These are phyloP conservation scores for Chalciporus piperatus DNA, from an alignment of 768 basidiomycete genomes.

Conservation along the genomic window DNA sequence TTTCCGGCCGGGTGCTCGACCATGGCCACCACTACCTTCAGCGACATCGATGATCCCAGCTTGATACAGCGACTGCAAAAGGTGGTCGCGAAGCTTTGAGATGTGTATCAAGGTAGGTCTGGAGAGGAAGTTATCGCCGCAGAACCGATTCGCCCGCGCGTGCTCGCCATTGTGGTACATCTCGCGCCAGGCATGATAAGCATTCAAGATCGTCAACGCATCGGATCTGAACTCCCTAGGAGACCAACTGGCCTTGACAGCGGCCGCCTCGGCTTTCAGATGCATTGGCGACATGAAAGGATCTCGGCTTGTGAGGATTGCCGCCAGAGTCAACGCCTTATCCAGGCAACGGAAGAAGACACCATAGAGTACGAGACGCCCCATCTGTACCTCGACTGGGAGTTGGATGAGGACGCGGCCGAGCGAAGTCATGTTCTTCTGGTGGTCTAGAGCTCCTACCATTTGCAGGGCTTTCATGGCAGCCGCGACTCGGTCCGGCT, in stretches of 20 bases:
- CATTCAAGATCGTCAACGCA: conserved; percentile 70
- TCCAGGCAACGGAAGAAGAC: conserved; percentile 92
- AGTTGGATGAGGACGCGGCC: conserved; percentile 86
- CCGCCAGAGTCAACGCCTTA: conserved; percentile 85
- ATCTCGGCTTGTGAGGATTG: conserved; percentile 85
- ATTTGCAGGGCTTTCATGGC: conserved; percentile 78
- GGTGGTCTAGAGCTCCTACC: conserved; percentile 81
- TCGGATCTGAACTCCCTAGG: conserved; percentile 83
- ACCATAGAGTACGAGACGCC: conserved; percentile 84
- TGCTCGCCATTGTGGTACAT: conserved; percentile 68
- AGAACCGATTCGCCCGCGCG: conserved; percentile 68
- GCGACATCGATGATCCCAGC: conserved; percentile 83
- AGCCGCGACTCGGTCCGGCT: conserved; percentile 65
- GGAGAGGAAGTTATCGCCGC: conserved; percentile 81
- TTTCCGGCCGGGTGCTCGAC: conserved; percentile 31
- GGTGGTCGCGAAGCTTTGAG: conserved; percentile 73
- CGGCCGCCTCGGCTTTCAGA: conserved; percentile 66
- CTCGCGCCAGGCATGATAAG: conserved; percentile 80
- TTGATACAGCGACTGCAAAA: conserved; percentile 72
- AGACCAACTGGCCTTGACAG: conserved; percentile 75
- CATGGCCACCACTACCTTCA: conserved; percentile 51
- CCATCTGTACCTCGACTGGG: conserved; percentile 88
- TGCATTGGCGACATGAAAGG: conserved; percentile 86
- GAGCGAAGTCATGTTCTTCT: conserved; percentile 78
- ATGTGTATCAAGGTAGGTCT: conserved; percentile 83